Percentiles rank a stretch among this genome's conserved stretches.
Evolutionary conservation across 176 grass and related monocot species (phyloP).

Genomic region (Zoysia japonica): DNA sequence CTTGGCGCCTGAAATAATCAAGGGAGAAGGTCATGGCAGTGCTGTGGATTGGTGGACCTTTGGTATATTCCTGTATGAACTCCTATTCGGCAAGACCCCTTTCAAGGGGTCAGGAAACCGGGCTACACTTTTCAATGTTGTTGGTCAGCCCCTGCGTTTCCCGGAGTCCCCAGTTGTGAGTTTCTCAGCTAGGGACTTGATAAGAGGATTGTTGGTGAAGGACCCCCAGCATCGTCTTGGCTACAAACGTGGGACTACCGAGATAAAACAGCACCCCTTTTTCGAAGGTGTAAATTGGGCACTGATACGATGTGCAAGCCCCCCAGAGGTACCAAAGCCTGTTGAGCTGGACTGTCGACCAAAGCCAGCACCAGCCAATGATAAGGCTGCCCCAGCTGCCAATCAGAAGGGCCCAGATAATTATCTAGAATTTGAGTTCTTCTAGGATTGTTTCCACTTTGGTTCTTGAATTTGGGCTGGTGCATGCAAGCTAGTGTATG

Average conservation of each 20-base stretch:
- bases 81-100: conserved; percentile 73
- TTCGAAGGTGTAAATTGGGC: conserved; percentile 83
- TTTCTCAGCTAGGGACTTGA: conserved; percentile 71
- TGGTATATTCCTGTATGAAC: conserved; percentile 80
- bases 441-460: conserved; percentile 48
- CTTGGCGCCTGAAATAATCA: conserved; percentile 76
- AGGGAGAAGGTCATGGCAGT: conserved; percentile 76
- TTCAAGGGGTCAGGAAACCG: conserved; percentile 84
- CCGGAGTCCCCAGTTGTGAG: conserved; percentile 66
- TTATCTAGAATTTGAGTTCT: conserved; percentile 80
- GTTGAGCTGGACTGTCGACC: conserved; percentile 50
- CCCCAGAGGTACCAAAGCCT: conserved; percentile 67
- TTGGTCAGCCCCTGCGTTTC: conserved; percentile 68
- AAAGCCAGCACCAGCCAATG: conserved; percentile 45
- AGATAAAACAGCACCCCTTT: conserved; percentile 82
- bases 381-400: conserved; percentile 45
- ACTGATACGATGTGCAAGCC: conserved; percentile 64
- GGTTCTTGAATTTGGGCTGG: conserved; percentile 24
- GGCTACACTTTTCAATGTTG: conserved; percentile 80
- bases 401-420: conserved; percentile 57
- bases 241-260: conserved; percentile 68
- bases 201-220: conserved; percentile 72
- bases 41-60: conserved; percentile 90
- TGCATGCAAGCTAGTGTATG: conserved; percentile 48
- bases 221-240: conserved; percentile 73